A percentile compares a stretch with the other conserved stretches of the same genome.
Conservation (phyloP, 495 filamentous ascomycete genomes). For the Penicillium argentinense region DNA sequence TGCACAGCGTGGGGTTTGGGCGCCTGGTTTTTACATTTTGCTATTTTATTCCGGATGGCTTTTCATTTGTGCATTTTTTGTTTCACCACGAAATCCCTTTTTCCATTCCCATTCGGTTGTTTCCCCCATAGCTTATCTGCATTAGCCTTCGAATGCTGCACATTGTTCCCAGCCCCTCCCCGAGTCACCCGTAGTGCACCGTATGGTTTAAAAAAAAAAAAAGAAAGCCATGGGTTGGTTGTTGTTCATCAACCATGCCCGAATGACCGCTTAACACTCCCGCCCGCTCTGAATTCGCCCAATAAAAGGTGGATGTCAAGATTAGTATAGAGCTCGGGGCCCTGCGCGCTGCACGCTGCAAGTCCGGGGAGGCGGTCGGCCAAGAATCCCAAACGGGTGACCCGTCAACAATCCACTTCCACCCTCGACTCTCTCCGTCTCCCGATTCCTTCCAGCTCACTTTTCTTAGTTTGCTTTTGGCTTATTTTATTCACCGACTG, state of each 20-base stretch:
- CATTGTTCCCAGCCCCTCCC: too few relatives aligned
- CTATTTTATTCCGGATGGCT: constrained; percentile 8
- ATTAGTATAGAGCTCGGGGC: too few relatives aligned
- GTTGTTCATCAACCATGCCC: too few relatives aligned
- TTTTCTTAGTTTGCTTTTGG: constrained; percentile 4
- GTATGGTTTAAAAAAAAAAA: too few relatives aligned
- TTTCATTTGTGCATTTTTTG: constrained; percentile 9
- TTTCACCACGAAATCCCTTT: not conserved
- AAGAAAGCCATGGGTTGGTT: too few relatives aligned
- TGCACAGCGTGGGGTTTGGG: constrained; percentile 51
- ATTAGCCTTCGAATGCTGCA: constrained; percentile 12
- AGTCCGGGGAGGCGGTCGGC: constrained; percentile 15
- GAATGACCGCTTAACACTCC: too few relatives aligned
- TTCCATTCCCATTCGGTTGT: constrained; percentile 5
- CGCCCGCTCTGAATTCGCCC: too few relatives aligned
- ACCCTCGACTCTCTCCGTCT: constrained; percentile 3
- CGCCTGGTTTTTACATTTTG: constrained; percentile 33
- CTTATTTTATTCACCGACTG: not conserved
- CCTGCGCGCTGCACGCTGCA: constrained; percentile 7
- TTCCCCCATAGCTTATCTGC: constrained; percentile 14
- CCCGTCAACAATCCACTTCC: constrained; percentile 13
- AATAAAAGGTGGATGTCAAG: too few relatives aligned
- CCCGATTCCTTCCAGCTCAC: not conserved
- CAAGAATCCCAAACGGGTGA: constrained; percentile 15
- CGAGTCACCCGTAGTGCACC: too few relatives aligned